Evolutionary conservation across 2,329 filamentous ascomycete species (phyloP), one percentile per base, ranked within the genome.

Genomic region (Gyromitra esculenta): DNA sequence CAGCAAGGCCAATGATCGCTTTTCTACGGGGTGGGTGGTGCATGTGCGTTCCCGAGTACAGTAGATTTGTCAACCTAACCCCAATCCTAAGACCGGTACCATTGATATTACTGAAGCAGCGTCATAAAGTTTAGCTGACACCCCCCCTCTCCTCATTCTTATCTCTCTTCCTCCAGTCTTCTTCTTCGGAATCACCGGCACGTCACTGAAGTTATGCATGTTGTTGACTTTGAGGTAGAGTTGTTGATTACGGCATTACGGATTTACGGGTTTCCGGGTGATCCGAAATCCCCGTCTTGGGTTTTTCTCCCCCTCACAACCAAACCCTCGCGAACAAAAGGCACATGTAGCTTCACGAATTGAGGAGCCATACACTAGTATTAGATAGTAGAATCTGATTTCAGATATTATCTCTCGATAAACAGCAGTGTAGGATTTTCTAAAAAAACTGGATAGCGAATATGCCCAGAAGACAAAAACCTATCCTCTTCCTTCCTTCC

Each of bases 281-380:
- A 65, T 72, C 69, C 66, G 66, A 52, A 25, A 62, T 62, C 52
- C 52, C 66, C 69, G 69, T 65, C 41, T 72, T 64, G 39, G 69
- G 31, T 64, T 50, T 37, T 31, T 21, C n/a, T 21, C n/a, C 18
- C 18, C 11, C 18, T 15, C 39, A 25, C 54, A 57, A 39, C 31
- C 7, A 37, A 37, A 48, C 7, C 8, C 25, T 8, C 21, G n/a
- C n/a, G 11, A 31, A 15, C 15, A 59, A 21, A 60, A 31, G 25
- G 25, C 25, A 31, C 25, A 31, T 3, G 8, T 15, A 54, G 18
- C 9, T 21, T 62, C 56, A 48, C 68, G 2, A 62, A 65, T 65
- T 48, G 37, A 56, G 18, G 37, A 65, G 48, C 56, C 35, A 63
- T 50, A 71, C 48, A 31, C 59, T 25, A 2, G 2, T 57, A n/a